Base-by-base conservation (phyloP, 2,329 filamentous ascomycete species). In the Dichotomopilus funicola region DNA sequence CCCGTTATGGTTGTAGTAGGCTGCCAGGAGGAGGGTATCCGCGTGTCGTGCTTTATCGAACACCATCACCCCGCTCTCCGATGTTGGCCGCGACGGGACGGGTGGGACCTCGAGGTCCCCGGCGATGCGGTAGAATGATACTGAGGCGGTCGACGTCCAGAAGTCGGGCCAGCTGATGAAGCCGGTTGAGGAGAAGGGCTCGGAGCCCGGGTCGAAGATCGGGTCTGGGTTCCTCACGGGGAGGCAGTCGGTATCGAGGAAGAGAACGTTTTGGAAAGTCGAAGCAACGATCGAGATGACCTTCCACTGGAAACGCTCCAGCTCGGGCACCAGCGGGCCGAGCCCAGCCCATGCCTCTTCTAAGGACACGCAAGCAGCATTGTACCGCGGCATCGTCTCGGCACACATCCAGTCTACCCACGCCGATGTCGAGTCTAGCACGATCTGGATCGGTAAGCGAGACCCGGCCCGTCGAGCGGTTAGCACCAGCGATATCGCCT, bases 141-240 rank as follows among this genome's bases (percentile, higher is more conserved):
- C 70, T 1, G 74, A 75, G 3, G 69, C 66, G 0, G 72, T 73
- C 4, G 71, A 66, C 33, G 69, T 68, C 73, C 75, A 79, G 62
- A 74, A 80, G 63, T 83, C 81, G 12, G 80, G 80, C 79, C 79
- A 84, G 12, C 76, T 74, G 12, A 84, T 71, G 51, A 83, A 67
- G 11, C 81, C 81, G 1, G 72, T 73, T 1, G 75, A 75, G 5
- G 61, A 70, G 65, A 78, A 83, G 0, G 78, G 78, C 40, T 79
- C 74, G 1, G 71, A 68, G n/a, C 73, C 51, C 0, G 19, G 48
- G 13, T 47, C 67, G 60, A 84, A 78, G 11, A 83, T 66, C 4
- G 66, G 57, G 10, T 71, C 67, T 0, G 70, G 69, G 49, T 66
- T 67, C 54, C 61, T 59, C 36, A 71, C 56, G 4, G 80, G 78